Base-by-base conservation (phyloP, 495 filamentous ascomycete genomes). In the Aspergillus egyptiacus region DNA sequence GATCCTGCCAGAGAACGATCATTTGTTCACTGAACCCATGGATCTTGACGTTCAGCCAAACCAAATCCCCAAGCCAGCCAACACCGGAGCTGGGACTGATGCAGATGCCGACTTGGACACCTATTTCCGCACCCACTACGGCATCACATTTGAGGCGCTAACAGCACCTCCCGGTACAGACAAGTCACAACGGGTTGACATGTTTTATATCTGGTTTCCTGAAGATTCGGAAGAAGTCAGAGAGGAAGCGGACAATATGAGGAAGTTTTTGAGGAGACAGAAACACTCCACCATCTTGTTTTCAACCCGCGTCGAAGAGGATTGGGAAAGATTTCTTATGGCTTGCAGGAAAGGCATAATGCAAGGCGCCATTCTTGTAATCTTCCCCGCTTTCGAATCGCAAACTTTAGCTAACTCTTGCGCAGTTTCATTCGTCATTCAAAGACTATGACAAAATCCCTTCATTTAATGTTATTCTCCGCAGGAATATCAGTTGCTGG, bases 381-480 rank as follows among this genome's bases (percentile, higher is more conserved):
- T 64, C 62, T 30, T n/a, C 32, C 17, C 13, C 4, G 1, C 7
- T 11, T 40, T 7, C 7, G 27, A 19, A 43, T 0, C 8, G 24
- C 14, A 18, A 14, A 20, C n/a, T 10, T 18, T 19, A 35, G n/a
- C 56, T 62, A 41, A 67, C 38, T 35, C 18, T 10, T 13, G 17
- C n/a, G 6, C 20, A 69, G 72, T 70, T 77, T 22, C 69, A 76
- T 49, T 64, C 72, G 31, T 59, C 52, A 7, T 73, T 68, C 38
- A 15, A 48, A 2, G 45, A 54, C 1, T 69, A 61, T 41, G 36
- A 66, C 18, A 46, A 42, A 1, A 31, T 75, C 3, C 69, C 67
- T 4, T 44, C 35, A 5, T 55, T 71, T n/a, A 47, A 50, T 1
- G 42, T 58, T 4, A 25, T 61, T 6, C 36, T 67, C 8, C 45